phyloP scores from a whole-genome alignment of 805 yeast genomes.

The Pichia cabralensis region DNA sequence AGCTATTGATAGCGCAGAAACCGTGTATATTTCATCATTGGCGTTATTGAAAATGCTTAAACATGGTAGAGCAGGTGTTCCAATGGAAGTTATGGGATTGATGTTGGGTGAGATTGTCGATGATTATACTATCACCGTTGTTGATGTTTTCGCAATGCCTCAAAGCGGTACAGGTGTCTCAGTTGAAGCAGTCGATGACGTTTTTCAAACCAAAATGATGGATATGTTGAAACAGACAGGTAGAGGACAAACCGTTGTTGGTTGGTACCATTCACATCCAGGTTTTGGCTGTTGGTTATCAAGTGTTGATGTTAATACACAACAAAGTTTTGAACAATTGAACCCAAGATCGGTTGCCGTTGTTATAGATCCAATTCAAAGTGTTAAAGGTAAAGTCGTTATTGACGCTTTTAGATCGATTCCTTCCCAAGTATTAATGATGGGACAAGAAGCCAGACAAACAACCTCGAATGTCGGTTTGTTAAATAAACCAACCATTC shows the following conservation, averaged over 20 bases:
- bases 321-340: conserved; percentile 93
- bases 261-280: conserved; percentile 99
- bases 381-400: conserved; percentile 97
- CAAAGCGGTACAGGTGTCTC: conserved; percentile 95
- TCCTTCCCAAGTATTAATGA: conserved; percentile 77
- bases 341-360: conserved; percentile 96
- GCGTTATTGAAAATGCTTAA: conserved; percentile 94
- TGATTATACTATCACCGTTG: conserved; percentile 93
- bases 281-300: conserved; percentile 99
- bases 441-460: conserved; percentile 97
- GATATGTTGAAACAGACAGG: conserved; percentile 98
- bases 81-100: conserved; percentile 86
- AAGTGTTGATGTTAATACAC: conserved; percentile 94
- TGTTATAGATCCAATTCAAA: conserved; percentile 96
- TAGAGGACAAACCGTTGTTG: conserved; percentile 98
- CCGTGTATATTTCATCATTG: conserved; percentile 90
- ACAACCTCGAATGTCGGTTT: conserved; percentile 94
- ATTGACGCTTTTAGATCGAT: conserved; percentile 97
- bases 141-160: conserved; percentile 99
- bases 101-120: conserved; percentile 98
- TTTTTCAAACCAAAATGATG: conserved; percentile 98
- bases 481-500: conserved; percentile 91
- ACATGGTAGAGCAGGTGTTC: conserved; percentile 88
- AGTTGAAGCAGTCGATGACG: conserved; percentile 98
- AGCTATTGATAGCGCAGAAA: conserved; percentile 89